Conservation (phyloP, 768 basidiomycete species). For the Clitopilus passeckerianus region DNA sequence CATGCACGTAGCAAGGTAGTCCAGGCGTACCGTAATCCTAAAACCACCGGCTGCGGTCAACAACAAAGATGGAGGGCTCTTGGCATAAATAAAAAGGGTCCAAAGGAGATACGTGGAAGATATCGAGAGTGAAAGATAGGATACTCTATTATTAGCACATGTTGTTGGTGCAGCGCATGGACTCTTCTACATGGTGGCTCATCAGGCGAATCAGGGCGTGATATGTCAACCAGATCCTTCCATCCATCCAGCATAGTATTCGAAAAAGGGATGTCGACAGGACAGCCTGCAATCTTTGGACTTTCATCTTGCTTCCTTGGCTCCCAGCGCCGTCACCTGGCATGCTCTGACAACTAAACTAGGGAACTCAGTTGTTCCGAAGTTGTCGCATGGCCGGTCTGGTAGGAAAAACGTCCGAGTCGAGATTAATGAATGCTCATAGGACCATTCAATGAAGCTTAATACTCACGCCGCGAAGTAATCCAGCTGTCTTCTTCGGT, state of each 20-base stretch:
- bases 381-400: too few relatives aligned
- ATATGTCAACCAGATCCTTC: too few relatives aligned
- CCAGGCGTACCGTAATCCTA: neutral
- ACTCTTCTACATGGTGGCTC: neutral
- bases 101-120: neutral
- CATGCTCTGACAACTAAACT: too few relatives aligned
- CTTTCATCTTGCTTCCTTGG: too few relatives aligned
- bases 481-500: slow-evolving; percentile 90
- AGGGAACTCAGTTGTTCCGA: too few relatives aligned
- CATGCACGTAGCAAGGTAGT: too few relatives aligned
- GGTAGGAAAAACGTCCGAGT: too few relatives aligned
- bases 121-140: neutral
- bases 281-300: too few relatives aligned
- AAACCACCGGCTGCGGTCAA: neutral
- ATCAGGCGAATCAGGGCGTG: neutral
- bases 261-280: too few relatives aligned
- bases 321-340: too few relatives aligned
- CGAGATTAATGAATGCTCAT: too few relatives aligned
- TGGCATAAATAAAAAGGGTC: neutral
- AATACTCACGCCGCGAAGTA: neutral
- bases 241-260: too few relatives aligned
- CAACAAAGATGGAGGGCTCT: neutral
- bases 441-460: neutral
- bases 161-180: neutral
- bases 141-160: neutral